Evolutionary conservation across 2,329 filamentous ascomycete species (phyloP).

Genomic region (Ustulina deusta): DNA sequence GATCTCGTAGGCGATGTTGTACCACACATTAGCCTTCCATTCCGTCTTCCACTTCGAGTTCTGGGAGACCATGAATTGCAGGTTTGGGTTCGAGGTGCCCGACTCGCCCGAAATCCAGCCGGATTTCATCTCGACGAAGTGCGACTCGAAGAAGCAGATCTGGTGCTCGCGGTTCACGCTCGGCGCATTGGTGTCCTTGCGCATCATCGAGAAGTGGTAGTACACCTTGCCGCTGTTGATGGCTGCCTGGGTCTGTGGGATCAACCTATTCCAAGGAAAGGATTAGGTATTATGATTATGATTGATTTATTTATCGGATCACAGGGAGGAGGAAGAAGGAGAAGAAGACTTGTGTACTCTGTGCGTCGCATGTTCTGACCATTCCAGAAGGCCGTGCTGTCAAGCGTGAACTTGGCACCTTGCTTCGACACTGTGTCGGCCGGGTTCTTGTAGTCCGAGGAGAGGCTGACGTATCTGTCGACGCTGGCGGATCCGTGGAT

Average conservation of each 20-base stretch:
- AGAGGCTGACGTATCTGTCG: constrained; percentile 72
- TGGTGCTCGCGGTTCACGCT: constrained; percentile 75
- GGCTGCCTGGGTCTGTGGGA: constrained; percentile 75
- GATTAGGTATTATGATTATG: neutral
- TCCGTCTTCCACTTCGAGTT: constrained; percentile 72
- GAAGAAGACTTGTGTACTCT: constrained; percentile 55
- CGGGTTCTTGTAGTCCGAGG: constrained; percentile 72
- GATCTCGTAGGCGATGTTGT: constrained; percentile 80
- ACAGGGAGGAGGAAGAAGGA: neutral
- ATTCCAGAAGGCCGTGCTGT: constrained; percentile 75
- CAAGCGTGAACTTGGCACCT: constrained; percentile 76
- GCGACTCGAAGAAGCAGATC: constrained; percentile 71
- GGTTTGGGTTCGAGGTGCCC: constrained; percentile 61
- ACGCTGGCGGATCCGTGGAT: constrained; percentile 73
- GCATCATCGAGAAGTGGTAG: constrained; percentile 79
- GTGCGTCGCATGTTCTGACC: constrained; percentile 78
- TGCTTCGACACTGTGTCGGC: constrained; percentile 71
- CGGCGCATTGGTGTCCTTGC: constrained; percentile 69
- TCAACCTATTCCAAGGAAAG: constrained; percentile 56
- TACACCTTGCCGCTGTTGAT: constrained; percentile 74
- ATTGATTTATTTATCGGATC: neutral
- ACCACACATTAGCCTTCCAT: constrained; percentile 74
- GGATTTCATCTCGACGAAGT: constrained; percentile 82
- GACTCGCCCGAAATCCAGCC: constrained; percentile 68
- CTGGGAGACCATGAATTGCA: constrained; percentile 75